Percentiles rank a stretch among this genome's conserved stretches.
Conservation (phyloP, 1,284 basidiomycete genomes). For the Leccinum brunneo-olivaceum region DNA sequence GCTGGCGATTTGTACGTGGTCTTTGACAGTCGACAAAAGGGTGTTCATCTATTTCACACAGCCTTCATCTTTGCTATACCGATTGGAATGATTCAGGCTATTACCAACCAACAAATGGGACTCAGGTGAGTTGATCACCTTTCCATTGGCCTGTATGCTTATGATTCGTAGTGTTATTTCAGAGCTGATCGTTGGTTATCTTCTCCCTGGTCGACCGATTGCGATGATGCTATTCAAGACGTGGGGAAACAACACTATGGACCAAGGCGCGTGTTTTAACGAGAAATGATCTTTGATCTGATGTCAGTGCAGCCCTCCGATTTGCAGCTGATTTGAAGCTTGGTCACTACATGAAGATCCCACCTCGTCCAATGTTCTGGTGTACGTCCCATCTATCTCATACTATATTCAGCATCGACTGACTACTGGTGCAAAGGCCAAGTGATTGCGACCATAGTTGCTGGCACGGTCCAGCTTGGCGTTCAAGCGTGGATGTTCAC, state of each 20-base stretch:
- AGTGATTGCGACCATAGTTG: conserved; percentile 37
- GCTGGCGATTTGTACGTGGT: conserved; percentile 26
- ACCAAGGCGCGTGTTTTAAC: conserved; percentile 25
- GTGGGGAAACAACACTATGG: conserved; percentile 35
- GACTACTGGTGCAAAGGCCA: conserved; percentile 24
- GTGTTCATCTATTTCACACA: conserved; percentile 1
- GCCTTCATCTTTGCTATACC: conserved; percentile 50
- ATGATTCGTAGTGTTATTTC: conserved; percentile 31
- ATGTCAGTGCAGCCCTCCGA: conserved; percentile 21
- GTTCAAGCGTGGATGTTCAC: conserved; percentile 40
- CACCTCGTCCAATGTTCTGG: conserved; percentile 42
- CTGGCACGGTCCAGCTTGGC: conserved; percentile 35
- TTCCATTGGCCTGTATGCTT: background rate
- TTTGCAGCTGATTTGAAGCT: conserved; percentile 44
- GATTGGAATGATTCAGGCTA: conserved; percentile 32
- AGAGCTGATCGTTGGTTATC: conserved; percentile 41
- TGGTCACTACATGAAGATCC: conserved; percentile 50
- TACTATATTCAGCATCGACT: background rate
- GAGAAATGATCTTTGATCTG: background rate
- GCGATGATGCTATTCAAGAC: conserved; percentile 45
- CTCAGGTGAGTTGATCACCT: conserved; percentile 29
- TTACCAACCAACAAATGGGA: conserved; percentile 41
- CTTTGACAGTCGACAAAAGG: background rate
- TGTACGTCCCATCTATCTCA: conserved; percentile 16
- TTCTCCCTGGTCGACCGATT: conserved; percentile 39